Evolutionary conservation across 2,329 filamentous ascomycete species (phyloP).

Genomic region (Chalaropsis ovoidea): DNA sequence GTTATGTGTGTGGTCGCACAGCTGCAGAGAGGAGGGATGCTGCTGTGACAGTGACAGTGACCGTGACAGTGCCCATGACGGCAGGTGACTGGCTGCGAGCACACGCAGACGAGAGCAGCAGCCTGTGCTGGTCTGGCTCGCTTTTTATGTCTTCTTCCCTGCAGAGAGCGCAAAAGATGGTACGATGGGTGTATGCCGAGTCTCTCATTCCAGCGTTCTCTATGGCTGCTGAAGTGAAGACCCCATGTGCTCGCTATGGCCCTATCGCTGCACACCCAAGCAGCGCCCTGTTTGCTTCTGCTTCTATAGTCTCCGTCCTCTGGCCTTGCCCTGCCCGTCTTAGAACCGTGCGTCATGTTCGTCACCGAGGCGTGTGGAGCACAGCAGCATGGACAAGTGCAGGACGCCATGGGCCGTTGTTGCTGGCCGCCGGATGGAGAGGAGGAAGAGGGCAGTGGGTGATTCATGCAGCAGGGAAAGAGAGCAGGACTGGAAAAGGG

Average conservation of each 20-base stretch:
- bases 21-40: not conserved
- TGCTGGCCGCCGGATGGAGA: not conserved
- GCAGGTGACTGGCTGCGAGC: not conserved
- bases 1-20: not conserved
- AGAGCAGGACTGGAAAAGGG: not conserved
- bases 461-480: not conserved
- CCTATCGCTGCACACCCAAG: not conserved
- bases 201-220: not conserved
- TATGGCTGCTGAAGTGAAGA: not conserved
- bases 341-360: not conserved
- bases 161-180: not conserved
- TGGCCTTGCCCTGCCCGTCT: not conserved
- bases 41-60: constrained; percentile 11
- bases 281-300: not conserved
- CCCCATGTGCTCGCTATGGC: too few relatives aligned
- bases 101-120: not conserved
- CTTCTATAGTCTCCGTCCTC: constrained; percentile 4
- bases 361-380: constrained; percentile 1
- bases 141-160: not conserved
- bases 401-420: not conserved
- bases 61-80: not conserved
- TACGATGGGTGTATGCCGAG: not conserved
- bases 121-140: not conserved
- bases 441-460: not conserved
- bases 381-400: not conserved